Base-by-base conservation (phyloP, 768 basidiomycete species). In the Tubosaeta brunneosetosa region DNA sequence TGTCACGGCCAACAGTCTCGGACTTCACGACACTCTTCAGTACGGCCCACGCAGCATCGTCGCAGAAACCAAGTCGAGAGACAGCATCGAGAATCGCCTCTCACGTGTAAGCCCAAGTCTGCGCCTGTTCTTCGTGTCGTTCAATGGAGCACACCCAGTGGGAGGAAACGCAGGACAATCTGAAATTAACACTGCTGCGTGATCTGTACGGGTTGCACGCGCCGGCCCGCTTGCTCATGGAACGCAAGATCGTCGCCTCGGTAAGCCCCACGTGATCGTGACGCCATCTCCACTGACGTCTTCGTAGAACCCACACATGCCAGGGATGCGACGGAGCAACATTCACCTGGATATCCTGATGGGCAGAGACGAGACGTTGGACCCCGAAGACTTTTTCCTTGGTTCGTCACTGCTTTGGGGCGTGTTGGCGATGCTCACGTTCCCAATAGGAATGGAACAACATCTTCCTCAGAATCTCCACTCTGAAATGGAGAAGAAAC, bases 201-300 rank as follows among this genome's bases (percentile, higher is more conserved):
- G 84, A 91, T 68, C 66, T 86, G 31, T 86, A 86, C 63, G 97
- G 97, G 33, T 68, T 97, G 60, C 91, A 92, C 65, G 85, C 88
- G 17, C 97, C 97, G 2, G 82, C 95, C 71, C 82, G 94, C 29
- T 75, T 84, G 48, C 76, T 97, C 57, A 98, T 98, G 97, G 97
- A 99, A 70, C 83, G 93, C 64, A 88, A 86, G 74, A 79, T 94
- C 38, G 91, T 94, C 9, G 72, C 81, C 32, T 69, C 80, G 51
- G 94, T 94, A 61, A 56, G 62, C 22, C 44, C 22, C 41, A 50
- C 33, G 42, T 33, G 47, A 38, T 31, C 36, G 6, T 19, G 13
- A 45, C 26, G 37, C 31, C 17, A 27, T 22, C 48, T 26, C 52
- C 4, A 44, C 41, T 38, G 37, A 19, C 49, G 26, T 41, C 34